These are phyloP conservation scores for Haematococcus lacustris DNA, from an alignment of 139 green algal genomes.

Conservation along the genomic window DNA sequence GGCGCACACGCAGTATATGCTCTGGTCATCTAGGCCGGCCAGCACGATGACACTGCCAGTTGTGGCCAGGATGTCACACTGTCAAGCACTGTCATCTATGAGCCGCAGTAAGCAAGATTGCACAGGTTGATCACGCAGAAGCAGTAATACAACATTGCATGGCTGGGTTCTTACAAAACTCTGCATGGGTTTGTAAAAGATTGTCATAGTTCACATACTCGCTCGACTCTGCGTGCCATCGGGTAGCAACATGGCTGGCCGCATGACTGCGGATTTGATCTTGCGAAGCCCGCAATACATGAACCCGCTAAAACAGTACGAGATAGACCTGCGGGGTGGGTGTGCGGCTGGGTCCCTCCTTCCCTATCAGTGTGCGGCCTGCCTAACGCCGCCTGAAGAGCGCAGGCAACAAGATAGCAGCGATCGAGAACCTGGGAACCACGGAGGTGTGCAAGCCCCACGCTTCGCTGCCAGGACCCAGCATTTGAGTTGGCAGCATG, in stretches of 20 bases:
- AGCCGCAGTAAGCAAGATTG: too few relatives aligned
- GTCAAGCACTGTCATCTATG: too few relatives aligned
- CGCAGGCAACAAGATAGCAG: slow-evolving; percentile 72
- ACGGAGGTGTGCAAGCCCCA: slow-evolving; percentile 62
- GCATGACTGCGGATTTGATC: slow-evolving; percentile 85
- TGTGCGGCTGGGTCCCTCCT: background rate
- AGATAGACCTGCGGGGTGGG: slow-evolving; percentile 78
- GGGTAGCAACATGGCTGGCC: slow-evolving; percentile 21
- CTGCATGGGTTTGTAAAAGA: too few relatives aligned
- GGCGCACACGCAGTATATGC: too few relatives aligned
- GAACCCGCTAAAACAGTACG: slow-evolving; percentile 76
- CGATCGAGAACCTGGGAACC: slow-evolving; percentile 89
- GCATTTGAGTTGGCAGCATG: background rate
- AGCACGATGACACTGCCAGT: too few relatives aligned
- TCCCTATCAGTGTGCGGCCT: background rate
- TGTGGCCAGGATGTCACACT: too few relatives aligned
- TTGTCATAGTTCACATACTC: too few relatives aligned
- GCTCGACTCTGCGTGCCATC: too few relatives aligned
- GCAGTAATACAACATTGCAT: too few relatives aligned
- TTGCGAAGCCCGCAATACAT: slow-evolving; percentile 80
- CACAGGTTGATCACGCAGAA: too few relatives aligned
- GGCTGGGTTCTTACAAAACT: too few relatives aligned
- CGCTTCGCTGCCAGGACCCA: background rate
- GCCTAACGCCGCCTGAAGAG: background rate
- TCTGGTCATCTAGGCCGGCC: too few relatives aligned